These are phyloP conservation scores for Termitomyces sp. DNA, from an alignment of 768 basidiomycete species.

Conservation along the genomic window DNA sequence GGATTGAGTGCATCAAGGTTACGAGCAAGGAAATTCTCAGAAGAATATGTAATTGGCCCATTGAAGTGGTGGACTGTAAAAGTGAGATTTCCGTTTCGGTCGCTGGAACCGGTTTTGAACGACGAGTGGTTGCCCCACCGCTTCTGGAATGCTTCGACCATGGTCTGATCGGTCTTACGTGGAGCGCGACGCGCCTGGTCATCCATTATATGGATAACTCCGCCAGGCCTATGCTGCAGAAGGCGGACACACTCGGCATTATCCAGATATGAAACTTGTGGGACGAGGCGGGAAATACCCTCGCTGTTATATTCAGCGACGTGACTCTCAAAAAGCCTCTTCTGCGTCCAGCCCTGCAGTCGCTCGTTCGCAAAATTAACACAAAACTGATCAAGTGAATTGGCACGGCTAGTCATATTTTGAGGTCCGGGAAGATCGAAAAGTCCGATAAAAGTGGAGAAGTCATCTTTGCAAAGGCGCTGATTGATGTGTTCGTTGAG, in stretches of 20 bases:
- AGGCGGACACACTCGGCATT: slow-evolving; percentile 88
- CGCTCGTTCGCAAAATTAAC: slow-evolving; percentile 97
- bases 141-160: slow-evolving; percentile 93
- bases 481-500: slow-evolving; percentile 96
- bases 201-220: slow-evolving; percentile 96
- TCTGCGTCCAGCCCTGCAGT: slow-evolving; percentile 79
- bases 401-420: slow-evolving; percentile 82
- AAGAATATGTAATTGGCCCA: slow-evolving; percentile 87
- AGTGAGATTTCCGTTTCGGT: slow-evolving; percentile 75
- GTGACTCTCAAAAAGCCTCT: slow-evolving; percentile 75
- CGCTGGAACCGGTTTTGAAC: slow-evolving; percentile 78
- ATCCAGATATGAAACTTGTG: slow-evolving; percentile 79
- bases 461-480: slow-evolving; percentile 91
- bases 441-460: slow-evolving; percentile 86
- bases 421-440: slow-evolving; percentile 94
- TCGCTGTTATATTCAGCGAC: slow-evolving; percentile 82
- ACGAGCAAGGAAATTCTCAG: slow-evolving; percentile 85
- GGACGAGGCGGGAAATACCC: slow-evolving; percentile 68
- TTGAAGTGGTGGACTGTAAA: slow-evolving; percentile 94
- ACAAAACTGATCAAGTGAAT: slow-evolving; percentile 95
- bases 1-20: slow-evolving; percentile 90
- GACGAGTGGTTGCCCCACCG: slow-evolving; percentile 92
- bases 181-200: slow-evolving; percentile 85
- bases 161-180: slow-evolving; percentile 90
- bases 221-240: slow-evolving; percentile 83